These are phyloP conservation scores for Myxozyma vanderwaltii DNA, from an alignment of 805 yeast genomes.

Conservation along the genomic window DNA sequence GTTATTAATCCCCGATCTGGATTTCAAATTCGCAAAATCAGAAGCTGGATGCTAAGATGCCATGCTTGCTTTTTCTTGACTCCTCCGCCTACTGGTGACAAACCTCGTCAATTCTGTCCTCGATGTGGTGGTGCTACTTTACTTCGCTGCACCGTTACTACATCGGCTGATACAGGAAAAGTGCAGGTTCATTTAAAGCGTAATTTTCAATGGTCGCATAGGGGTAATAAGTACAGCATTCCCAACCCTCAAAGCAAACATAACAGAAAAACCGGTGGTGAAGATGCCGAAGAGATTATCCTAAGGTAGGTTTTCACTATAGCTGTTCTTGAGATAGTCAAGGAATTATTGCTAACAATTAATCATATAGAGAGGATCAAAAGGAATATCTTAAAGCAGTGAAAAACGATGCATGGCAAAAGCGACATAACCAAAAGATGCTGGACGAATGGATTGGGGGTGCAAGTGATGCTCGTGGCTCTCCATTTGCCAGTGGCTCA, in stretches of 20 bases:
- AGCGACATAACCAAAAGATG: slow-evolving; percentile 80
- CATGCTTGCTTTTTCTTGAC: slow-evolving; percentile 91
- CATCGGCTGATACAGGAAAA: slow-evolving; percentile 59
- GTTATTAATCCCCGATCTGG: slow-evolving; percentile 86
- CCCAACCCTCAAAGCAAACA: slow-evolving; percentile 87
- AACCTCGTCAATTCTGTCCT: slow-evolving; percentile 85
- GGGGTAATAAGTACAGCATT: slow-evolving; percentile 80
- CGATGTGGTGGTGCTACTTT: slow-evolving; percentile 93
- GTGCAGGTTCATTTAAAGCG: slow-evolving; percentile 84
- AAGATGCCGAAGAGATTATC: slow-evolving; percentile 77
- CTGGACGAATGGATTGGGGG: slow-evolving; percentile 91
- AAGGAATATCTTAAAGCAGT: slow-evolving; percentile 87
- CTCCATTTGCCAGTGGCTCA: slow-evolving; percentile 81
- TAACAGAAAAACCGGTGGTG: slow-evolving; percentile 65
- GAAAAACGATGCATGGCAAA: slow-evolving; percentile 84
- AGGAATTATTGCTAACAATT: not conserved
- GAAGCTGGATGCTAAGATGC: slow-evolving; percentile 93
- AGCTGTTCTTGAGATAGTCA: not conserved
- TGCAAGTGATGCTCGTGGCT: slow-evolving; percentile 78
- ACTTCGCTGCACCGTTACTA: slow-evolving; percentile 78
- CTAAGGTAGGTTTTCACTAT: slow-evolving; percentile 48
- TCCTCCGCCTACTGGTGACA: slow-evolving; percentile 67
- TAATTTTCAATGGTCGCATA: slow-evolving; percentile 89
- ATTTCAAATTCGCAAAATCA: slow-evolving; percentile 75
- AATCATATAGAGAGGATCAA: slow-evolving; percentile 69